These are phyloP conservation scores for Russula abietina DNA, from an alignment of 768 basidiomycete species.

Conservation along the genomic window DNA sequence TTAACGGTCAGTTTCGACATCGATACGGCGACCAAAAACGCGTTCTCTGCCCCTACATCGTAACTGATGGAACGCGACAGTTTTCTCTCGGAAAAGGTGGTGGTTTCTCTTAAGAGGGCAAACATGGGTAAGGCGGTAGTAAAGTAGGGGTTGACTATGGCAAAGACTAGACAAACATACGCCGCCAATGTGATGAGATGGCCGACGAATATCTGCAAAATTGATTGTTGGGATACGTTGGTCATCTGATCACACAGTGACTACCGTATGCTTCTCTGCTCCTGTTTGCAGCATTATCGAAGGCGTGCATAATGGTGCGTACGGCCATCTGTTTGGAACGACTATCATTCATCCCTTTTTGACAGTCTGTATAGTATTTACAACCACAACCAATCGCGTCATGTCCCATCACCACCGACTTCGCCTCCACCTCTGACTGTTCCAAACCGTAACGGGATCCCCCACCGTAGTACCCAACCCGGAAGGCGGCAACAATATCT, in stretches of 20 bases:
- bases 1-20: not conserved
- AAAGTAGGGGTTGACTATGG: not conserved
- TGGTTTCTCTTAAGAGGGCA: not conserved
- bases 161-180: not conserved
- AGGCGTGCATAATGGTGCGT: not conserved
- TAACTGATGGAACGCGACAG: not conserved
- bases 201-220: not conserved
- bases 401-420: not conserved
- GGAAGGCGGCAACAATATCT: slow-evolving; percentile 58
- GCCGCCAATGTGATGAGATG: not conserved
- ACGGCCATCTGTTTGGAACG: not conserved
- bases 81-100: no score
- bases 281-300: not conserved
- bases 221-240: not conserved
- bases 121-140: not conserved
- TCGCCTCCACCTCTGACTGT: no score
- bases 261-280: not conserved
- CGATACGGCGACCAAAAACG: not conserved
- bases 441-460: not conserved
- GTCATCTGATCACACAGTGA: not conserved
- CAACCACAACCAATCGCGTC: not conserved
- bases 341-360: not conserved
- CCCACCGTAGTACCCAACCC: not conserved
- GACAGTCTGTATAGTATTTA: not conserved
- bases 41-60: not conserved